Evolutionary conservation across 1,284 basidiomycete species (phyloP).

Genomic region (Peniophora sp.): DNA sequence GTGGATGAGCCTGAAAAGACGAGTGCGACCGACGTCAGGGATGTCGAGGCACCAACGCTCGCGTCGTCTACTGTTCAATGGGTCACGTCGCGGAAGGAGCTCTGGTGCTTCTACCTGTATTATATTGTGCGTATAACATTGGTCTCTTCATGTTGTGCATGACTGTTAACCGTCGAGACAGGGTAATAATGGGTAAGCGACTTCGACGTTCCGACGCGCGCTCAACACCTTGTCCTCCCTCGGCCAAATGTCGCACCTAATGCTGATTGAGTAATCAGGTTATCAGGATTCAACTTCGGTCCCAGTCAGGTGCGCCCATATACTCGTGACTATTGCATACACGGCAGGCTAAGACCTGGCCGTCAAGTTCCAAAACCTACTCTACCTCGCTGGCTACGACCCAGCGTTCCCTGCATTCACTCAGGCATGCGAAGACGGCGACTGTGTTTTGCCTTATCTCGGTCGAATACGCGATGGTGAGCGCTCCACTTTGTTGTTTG

Average conservation of each 20-base stretch:
- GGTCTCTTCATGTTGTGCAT: no score
- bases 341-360: no score
- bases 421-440: conserved; percentile 36
- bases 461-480: conserved; percentile 54
- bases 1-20: background rate
- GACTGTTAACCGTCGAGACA: conserved; percentile 14
- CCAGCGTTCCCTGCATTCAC: conserved; percentile 48
- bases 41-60: background rate
- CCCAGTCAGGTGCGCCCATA: conserved; percentile 21
- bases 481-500: conserved; percentile 15
- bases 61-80: background rate
- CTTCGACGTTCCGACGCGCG: no score
- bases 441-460: conserved; percentile 60
- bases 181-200: conserved; percentile 74
- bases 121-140: conserved; percentile 52
- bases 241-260: no score
- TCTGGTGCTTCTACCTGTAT: conserved; percentile 69
- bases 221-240: no score
- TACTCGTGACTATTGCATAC: no score
- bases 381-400: conserved; percentile 66
- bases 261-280: background rate
- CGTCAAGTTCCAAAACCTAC: conserved; percentile 71
- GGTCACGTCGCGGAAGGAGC: conserved; percentile 44
- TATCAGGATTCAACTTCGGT: conserved; percentile 61
- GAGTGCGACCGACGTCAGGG: background rate